phyloP scores from a whole-genome alignment of 2,329 filamentous ascomycete species.

The Calonectria ilicicola region DNA sequence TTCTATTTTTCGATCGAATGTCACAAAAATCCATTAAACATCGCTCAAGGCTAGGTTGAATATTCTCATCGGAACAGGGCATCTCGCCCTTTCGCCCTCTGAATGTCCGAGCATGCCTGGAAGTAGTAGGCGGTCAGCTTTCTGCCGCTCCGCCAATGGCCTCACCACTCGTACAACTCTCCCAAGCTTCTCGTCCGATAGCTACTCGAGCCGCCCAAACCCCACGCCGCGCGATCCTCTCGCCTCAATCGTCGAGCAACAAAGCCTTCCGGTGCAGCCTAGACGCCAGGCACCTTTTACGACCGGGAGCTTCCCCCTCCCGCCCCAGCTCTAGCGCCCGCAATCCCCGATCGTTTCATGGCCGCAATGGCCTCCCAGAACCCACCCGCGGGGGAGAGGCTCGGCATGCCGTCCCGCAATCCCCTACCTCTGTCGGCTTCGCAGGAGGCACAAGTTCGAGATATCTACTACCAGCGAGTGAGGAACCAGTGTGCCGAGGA shows the following conservation, averaged over 20 bases:
- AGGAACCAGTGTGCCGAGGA: slow-evolving; percentile 80
- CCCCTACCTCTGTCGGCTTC: slow-evolving; percentile 85
- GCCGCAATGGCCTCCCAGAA: slow-evolving; percentile 50
- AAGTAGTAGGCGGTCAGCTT: slow-evolving; percentile 36
- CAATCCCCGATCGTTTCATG: slow-evolving; percentile 33
- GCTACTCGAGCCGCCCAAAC: slow-evolving; percentile 23
- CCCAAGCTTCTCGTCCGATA: slow-evolving; percentile 42
- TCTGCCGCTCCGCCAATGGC: slow-evolving; percentile 37
- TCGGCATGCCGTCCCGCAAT: slow-evolving; percentile 73
- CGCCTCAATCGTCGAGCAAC: slow-evolving; percentile 7
- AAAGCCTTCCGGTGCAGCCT: not conserved
- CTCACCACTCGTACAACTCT: slow-evolving; percentile 34
- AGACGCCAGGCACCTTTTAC: not conserved
- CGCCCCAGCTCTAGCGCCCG: slow-evolving; percentile 10
- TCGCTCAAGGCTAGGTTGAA: too few relatives aligned
- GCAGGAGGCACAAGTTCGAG: slow-evolving; percentile 85
- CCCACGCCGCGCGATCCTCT: not conserved
- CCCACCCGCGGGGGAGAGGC: slow-evolving; percentile 48
- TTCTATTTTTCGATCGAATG: too few relatives aligned
- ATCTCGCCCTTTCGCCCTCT: not conserved
- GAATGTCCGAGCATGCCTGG: not conserved
- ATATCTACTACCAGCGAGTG: slow-evolving; percentile 85
- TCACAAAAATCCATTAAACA: too few relatives aligned
- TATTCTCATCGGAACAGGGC: not conserved
- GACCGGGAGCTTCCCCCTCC: not conserved